Evolutionary conservation across 2,329 filamentous ascomycete genomes (phyloP), one percentile per base, ranked within the genome.

Genomic region (Xylariaceae sp.): DNA sequence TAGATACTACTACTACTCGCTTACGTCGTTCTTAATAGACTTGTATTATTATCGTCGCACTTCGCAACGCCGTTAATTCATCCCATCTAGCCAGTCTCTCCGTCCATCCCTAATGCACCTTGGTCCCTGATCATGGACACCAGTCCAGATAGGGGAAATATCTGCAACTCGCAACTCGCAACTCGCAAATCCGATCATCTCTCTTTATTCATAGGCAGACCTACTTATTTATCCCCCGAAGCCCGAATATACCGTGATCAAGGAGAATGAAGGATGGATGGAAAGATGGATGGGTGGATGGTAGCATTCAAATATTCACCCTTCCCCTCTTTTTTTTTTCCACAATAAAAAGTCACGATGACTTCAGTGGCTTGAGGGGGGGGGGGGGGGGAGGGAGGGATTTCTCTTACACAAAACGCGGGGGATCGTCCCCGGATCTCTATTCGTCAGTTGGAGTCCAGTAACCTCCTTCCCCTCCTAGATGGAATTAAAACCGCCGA

Each of bases 391-490:
- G 19, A 31, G 49, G 6, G 29, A 26, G 4, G 41, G 41, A 9
- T 26, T 7, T 29, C 6, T 27, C 41, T 29, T 19, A 30, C 43
- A 53, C 31, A 54, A 43, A 57, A 57, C 52, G 57, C 57, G 54
- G 57, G 56, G 57, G 50, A 8, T 50, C 9, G 29, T 32, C 29
- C 27, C 43, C 5, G 47, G 49, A 6, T 45, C 57, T 57, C 54
- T 56, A 59, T 59, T 59, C 54, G 57, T 11, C 39, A 19, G 35
- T 35, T 40, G 39, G n/a, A n/a, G 6, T 2, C 12, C 39, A 47
- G 30, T 1, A 46, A 31, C 6, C 19, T 8, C 7, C 41, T 30
- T 5, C 43, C 30, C 43, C 12, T 46, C n/a, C 6, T 30, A 31
- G 9, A 44, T 30, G 26, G 6, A 26, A 41, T 26, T 26, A 4